phyloP scores from a whole-genome alignment of 495 filamentous ascomycete species.

The Penicillium cosmopolitanum region DNA sequence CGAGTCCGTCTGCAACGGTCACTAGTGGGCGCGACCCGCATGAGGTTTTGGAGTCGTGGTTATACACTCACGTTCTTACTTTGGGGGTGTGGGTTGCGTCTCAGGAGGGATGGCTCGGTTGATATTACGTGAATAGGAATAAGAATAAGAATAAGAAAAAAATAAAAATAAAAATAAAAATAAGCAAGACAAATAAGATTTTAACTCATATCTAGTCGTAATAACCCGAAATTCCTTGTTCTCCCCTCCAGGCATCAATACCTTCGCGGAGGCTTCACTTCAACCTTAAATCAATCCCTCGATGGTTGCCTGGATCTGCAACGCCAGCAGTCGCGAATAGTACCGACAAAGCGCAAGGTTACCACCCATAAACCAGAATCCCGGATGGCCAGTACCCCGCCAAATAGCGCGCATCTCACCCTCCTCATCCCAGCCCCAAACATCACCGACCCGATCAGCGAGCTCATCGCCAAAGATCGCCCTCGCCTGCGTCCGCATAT shows the following conservation, averaged over 20 bases:
- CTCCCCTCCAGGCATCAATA: too few species aligned
- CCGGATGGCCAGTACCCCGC: constrained; percentile 69
- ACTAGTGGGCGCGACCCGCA: constrained; percentile 11
- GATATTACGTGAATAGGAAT: not conserved
- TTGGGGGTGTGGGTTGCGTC: constrained; percentile 41
- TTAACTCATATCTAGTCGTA: not conserved
- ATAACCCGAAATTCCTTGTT: not conserved
- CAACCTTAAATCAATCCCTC: constrained; percentile 43
- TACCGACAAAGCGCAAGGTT: constrained; percentile 77
- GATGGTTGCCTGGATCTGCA: constrained; percentile 75
- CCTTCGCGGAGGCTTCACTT: not conserved
- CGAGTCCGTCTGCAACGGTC: constrained; percentile 11
- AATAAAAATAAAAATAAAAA: not conserved
- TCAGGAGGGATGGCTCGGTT: constrained; percentile 39
- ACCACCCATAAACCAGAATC: constrained; percentile 85
- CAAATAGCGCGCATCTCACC: constrained; percentile 77
- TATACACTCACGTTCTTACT: constrained; percentile 41
- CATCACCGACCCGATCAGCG: constrained; percentile 64
- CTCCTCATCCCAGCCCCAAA: constrained; percentile 81
- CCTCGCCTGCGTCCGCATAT: constrained; percentile 67
- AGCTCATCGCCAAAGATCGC: constrained; percentile 72
- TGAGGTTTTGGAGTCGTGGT: constrained; percentile 26
- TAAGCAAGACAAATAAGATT: not conserved
- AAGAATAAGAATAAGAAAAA: constrained; percentile 9
- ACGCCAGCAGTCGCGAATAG: constrained; percentile 69